These are phyloP conservation scores for Neocucurbitaria cava DNA, from an alignment of 2,329 filamentous ascomycete species.

Conservation along the genomic window DNA sequence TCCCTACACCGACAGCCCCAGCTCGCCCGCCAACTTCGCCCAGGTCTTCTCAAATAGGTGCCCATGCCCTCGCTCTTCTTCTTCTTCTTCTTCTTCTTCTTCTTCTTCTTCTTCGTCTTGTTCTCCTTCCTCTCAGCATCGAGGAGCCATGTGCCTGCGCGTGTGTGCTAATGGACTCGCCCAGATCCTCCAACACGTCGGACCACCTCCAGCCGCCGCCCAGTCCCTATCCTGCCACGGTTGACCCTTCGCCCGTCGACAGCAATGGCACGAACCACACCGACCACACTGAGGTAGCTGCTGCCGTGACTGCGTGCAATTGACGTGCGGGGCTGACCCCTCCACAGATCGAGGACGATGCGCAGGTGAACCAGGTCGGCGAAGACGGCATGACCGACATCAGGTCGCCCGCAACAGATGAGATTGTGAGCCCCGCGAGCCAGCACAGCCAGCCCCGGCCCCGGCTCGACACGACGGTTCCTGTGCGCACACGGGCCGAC, in stretches of 20 bases:
- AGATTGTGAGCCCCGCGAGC: constrained; percentile 45
- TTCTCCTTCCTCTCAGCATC: too few relatives aligned
- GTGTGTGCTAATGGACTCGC: constrained; percentile 38
- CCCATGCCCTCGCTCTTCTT: constrained; percentile 49
- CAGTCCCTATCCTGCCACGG: constrained; percentile 66
- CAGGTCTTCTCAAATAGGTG: constrained; percentile 53
- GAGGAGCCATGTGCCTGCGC: not conserved
- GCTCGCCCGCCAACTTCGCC: constrained; percentile 55
- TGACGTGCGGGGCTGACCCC: constrained; percentile 30
- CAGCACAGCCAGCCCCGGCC: constrained; percentile 44
- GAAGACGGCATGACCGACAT: constrained; percentile 49
- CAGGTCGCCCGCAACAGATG: constrained; percentile 46
- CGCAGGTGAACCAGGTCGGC: constrained; percentile 63
- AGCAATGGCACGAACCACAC: constrained; percentile 84
- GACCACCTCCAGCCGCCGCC: constrained; percentile 57
- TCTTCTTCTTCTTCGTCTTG: not conserved
- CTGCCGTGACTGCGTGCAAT: not conserved
- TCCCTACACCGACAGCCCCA: constrained; percentile 60
- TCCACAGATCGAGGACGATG: constrained; percentile 74
- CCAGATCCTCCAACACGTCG: constrained; percentile 54
- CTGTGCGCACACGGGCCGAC: constrained; percentile 55
- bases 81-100: not conserved
- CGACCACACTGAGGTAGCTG: constrained; percentile 71
- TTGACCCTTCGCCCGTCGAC: constrained; percentile 83
- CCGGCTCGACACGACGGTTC: constrained; percentile 56